Evolutionary conservation across 2,329 filamentous ascomycete genomes (phyloP).

Genomic region (Colletotrichum trifolii): DNA sequence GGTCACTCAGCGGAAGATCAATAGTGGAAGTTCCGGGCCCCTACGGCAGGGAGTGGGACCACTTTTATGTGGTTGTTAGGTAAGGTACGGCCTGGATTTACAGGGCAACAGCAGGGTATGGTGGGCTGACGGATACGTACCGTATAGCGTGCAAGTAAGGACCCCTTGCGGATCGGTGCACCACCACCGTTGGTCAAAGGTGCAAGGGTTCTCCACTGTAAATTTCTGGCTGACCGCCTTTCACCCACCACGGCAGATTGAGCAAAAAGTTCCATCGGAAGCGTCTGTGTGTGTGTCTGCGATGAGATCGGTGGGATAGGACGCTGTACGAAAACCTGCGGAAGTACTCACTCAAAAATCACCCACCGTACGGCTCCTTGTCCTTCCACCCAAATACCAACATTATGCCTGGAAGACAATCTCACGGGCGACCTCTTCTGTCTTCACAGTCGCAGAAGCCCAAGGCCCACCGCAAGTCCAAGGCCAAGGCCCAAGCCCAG

Average conservation of each 20-base stretch:
- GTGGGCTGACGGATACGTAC: no score
- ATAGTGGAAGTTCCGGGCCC: conserved; percentile 19
- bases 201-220: conserved; percentile 18
- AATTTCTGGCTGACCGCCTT: conserved; percentile 37
- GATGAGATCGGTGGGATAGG: conserved; percentile 8
- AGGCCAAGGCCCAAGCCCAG: conserved; percentile 58
- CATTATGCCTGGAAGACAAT: conserved; percentile 68
- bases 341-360: not conserved
- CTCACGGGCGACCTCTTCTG: conserved; percentile 65
- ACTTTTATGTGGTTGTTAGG: not conserved
- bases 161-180: no score
- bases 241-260: conserved; percentile 37
- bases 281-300: not conserved
- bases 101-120: no score
- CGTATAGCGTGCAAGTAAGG: no score
- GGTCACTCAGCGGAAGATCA: not conserved
- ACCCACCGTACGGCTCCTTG: not conserved
- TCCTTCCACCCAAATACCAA: not conserved
- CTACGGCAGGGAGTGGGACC: conserved; percentile 20
- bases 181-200: not conserved
- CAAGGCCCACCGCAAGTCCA: conserved; percentile 56
- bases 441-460: conserved; percentile 46
- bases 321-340: not conserved
- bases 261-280: conserved; percentile 29
- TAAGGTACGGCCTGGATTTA: no score